Evolutionary conservation across 75 land plant genomes (phyloP).

Genomic region (Selaginella moellendorffii): DNA sequence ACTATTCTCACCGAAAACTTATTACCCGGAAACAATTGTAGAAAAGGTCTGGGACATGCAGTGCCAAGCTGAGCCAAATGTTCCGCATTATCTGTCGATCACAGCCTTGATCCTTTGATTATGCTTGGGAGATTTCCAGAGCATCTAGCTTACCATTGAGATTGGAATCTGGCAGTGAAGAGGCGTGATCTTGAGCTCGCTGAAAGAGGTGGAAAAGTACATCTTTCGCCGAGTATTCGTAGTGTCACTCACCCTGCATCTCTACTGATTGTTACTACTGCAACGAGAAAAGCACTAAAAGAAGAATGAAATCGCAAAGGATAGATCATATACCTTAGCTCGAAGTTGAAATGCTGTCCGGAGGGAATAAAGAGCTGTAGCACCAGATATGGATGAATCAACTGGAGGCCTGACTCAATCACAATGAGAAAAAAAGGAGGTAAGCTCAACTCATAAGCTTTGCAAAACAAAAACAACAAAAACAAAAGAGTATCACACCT

Average conservation of each 20-base stretch:
- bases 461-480: not conserved
- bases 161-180: slow-evolving; percentile 35
- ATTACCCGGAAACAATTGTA: slow-evolving; percentile 20
- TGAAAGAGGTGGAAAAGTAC: slow-evolving; percentile 37
- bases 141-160: slow-evolving; percentile 31
- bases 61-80: slow-evolving; percentile 20
- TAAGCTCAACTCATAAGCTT: too few relatives aligned
- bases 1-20: slow-evolving; percentile 20
- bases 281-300: too few relatives aligned
- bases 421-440: too few relatives aligned
- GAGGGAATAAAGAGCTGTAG: slow-evolving; percentile 22
- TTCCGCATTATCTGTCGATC: slow-evolving; percentile 18
- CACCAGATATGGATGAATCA: slow-evolving; percentile 25
- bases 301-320: too few relatives aligned
- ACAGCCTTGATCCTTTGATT: too few relatives aligned
- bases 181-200: slow-evolving; percentile 27
- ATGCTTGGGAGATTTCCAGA: too few relatives aligned
- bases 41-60: slow-evolving; percentile 27
- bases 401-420: slow-evolving; percentile 26
- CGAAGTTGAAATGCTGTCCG: slow-evolving; percentile 24
- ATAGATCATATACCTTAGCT: slow-evolving; percentile 29
- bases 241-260: slow-evolving; percentile 24
- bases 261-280: too few relatives aligned
- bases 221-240: slow-evolving; percentile 25
- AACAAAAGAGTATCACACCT: too few relatives aligned